Conservation (phyloP, 169 alveolate genomes). For the Cyclospora cayetanensis region DNA sequence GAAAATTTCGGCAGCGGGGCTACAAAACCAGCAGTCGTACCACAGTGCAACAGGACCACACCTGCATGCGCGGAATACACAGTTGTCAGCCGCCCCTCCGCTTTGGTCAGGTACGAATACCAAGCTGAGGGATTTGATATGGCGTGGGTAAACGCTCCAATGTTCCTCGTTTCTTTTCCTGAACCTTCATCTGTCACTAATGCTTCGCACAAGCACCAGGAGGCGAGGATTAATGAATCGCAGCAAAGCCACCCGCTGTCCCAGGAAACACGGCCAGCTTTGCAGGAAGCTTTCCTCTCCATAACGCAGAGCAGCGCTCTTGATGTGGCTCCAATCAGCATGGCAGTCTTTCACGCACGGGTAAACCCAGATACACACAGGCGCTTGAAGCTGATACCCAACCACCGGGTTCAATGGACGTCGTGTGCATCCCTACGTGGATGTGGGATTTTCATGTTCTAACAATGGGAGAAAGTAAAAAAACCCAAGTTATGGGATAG, state of each 20-base stretch:
- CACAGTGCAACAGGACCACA: background rate
- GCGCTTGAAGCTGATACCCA: too few relatives aligned
- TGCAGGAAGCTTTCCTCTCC: background rate
- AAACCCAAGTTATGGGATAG: too few relatives aligned
- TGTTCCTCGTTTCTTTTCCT: slow-evolving; percentile 30
- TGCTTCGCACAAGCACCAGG: background rate
- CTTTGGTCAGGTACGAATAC: slow-evolving; percentile 17
- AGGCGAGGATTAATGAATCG: background rate
- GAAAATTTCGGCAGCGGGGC: too few relatives aligned
- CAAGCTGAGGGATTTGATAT: slow-evolving; percentile 5
- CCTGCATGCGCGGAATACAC: background rate
- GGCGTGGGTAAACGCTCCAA: slow-evolving; percentile 62
- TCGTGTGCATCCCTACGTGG: too few relatives aligned
- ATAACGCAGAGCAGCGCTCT: slow-evolving; percentile 21
- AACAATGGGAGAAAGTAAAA: too few relatives aligned
- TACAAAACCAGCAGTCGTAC: background rate
- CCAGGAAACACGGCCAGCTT: too few relatives aligned
- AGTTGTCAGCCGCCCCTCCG: slow-evolving; percentile 1
- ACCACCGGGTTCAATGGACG: too few relatives aligned
- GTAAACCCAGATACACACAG: background rate
- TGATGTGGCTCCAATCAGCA: slow-evolving; percentile 29
- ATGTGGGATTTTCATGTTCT: too few relatives aligned
- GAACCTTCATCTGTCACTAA: background rate
- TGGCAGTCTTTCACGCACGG: slow-evolving; percentile 34
- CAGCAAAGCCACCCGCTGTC: background rate